These are phyloP conservation scores for Fomitopsis serialis DNA, from an alignment of 768 basidiomycete genomes.

Conservation along the genomic window DNA sequence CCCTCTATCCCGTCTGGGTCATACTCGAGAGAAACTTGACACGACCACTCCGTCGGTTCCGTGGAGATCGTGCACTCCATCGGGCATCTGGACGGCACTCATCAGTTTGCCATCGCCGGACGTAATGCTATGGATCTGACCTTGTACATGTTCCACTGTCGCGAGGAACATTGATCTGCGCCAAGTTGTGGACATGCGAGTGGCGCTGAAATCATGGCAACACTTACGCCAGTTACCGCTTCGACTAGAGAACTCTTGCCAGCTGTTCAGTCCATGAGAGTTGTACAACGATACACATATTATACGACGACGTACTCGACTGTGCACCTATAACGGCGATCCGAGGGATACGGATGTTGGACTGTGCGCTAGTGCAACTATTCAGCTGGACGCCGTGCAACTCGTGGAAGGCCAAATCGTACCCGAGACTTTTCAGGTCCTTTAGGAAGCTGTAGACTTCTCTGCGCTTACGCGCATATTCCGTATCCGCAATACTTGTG, in stretches of 20 bases:
- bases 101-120: too few species aligned
- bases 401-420: slow-evolving; percentile 9
- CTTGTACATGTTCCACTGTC: slow-evolving; percentile 59
- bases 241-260: slow-evolving; percentile 60
- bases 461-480: slow-evolving; percentile 35
- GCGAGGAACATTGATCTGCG: slow-evolving; percentile 53
- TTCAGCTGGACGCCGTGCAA: slow-evolving; percentile 1
- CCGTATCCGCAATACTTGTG: slow-evolving; percentile 17
- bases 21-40: slow-evolving; percentile 38
- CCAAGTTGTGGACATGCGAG: not conserved
- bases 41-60: slow-evolving; percentile 14
- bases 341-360: slow-evolving; percentile 40
- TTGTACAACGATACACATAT: not conserved
- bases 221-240: slow-evolving; percentile 47
- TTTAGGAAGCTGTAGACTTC: slow-evolving; percentile 34
- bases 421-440: slow-evolving; percentile 38
- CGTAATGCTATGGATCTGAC: too few species aligned
- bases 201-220: not conserved
- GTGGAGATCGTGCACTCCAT: slow-evolving; percentile 29
- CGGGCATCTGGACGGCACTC: too few species aligned
- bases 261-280: slow-evolving; percentile 27
- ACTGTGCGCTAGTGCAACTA: slow-evolving; percentile 27
- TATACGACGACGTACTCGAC: slow-evolving; percentile 34
- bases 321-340: slow-evolving; percentile 54
- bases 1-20: too few species aligned